phyloP scores from a whole-genome alignment of 2,329 filamentous ascomycete genomes.

The Sporothrix pallida region DNA sequence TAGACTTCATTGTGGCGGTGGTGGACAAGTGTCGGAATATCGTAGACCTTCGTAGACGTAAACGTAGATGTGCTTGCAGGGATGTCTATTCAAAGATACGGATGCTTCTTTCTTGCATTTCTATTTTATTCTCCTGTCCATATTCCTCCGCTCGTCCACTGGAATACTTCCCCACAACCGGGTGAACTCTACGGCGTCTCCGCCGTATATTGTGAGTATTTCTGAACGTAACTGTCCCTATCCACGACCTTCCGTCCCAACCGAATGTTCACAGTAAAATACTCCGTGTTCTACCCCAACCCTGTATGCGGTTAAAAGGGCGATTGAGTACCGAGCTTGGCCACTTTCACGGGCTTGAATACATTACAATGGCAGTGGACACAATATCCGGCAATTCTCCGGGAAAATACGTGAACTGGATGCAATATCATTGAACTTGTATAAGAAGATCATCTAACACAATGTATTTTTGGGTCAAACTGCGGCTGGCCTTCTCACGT shows the following conservation, averaged over 20 bases:
- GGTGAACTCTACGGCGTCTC: not conserved
- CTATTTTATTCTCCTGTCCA: not conserved
- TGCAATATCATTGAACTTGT: not conserved
- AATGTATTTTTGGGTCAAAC: not conserved
- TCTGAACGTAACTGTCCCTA: not conserved
- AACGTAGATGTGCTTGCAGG: not conserved
- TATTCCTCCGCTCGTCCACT: not conserved
- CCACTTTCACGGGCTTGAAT: not conserved
- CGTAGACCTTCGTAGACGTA: not conserved
- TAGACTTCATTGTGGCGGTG: not conserved
- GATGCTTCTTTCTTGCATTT: not conserved
- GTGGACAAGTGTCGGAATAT: not conserved
- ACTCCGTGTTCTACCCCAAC: constrained; percentile 4
- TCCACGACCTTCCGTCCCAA: not conserved
- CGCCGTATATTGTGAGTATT: not conserved
- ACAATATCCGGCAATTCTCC: not conserved
- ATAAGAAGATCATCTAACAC: not conserved
- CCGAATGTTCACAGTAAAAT: not conserved
- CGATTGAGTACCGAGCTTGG: not conserved
- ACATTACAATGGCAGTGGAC: not conserved
- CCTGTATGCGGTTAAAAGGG: constrained; percentile 11
- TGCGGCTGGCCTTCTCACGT: not conserved
- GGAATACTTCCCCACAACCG: not conserved
- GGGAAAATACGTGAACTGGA: not conserved
- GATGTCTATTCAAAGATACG: constrained; percentile 19